These are phyloP conservation scores for Russula abietina DNA, from an alignment of 768 basidiomycete species.

Conservation along the genomic window DNA sequence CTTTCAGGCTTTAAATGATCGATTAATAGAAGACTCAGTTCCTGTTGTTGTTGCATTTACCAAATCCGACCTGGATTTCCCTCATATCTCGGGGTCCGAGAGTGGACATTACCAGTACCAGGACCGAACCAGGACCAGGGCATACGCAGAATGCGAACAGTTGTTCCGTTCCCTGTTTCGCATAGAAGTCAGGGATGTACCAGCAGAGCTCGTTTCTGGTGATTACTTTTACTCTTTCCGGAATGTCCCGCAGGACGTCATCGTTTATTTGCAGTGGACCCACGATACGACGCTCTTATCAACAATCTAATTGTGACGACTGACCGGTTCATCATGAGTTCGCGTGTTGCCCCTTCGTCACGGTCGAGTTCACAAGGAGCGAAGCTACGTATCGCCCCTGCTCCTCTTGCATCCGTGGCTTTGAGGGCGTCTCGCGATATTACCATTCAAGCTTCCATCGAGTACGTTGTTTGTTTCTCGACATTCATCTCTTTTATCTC, in stretches of 20 bases:
- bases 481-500: not conserved
- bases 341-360: not conserved
- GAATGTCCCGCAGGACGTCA: not conserved
- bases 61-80: not conserved
- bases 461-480: not conserved
- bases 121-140: not conserved
- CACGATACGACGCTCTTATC: not conserved
- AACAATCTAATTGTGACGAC: not conserved
- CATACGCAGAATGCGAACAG: not conserved
- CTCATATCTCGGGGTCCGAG: not conserved
- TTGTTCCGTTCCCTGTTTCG: not conserved
- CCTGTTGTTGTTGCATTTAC: slow-evolving; percentile 2
- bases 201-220: not conserved
- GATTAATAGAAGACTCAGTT: not conserved
- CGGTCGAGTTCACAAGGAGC: not conserved
- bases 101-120: not conserved
- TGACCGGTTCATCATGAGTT: not conserved
- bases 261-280: not conserved
- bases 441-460: slow-evolving; percentile 6
- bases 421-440: not conserved
- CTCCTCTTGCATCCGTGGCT: slow-evolving; percentile 2
- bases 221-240: not conserved
- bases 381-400: not conserved
- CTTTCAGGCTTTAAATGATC: not conserved
- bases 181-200: not conserved